Evolutionary conservation across 805 yeast genomes (phyloP).

Genomic region (Teunomyces gatunensis): DNA sequence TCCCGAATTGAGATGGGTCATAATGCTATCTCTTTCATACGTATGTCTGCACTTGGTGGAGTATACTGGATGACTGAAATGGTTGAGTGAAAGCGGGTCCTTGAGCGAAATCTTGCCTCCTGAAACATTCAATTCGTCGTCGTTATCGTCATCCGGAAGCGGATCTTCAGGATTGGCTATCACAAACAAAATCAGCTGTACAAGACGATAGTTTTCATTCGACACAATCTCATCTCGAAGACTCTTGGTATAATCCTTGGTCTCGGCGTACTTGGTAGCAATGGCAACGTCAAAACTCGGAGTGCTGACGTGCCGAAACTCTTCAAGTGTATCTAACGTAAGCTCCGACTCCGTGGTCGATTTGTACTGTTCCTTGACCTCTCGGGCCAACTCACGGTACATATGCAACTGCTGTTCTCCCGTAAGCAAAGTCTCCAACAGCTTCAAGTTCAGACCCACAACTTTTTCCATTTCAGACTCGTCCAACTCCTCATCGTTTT

Average conservation of each 20-base stretch:
- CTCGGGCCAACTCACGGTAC: conserved; percentile 5
- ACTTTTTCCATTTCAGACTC: not conserved
- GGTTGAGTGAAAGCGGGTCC: conserved; percentile 62
- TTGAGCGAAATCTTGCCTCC: conserved; percentile 70
- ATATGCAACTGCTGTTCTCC: conserved; percentile 6
- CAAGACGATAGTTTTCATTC: conserved; percentile 18
- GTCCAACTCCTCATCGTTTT: conserved; percentile 2
- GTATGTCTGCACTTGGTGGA: conserved; percentile 60
- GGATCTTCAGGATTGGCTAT: conserved; percentile 60
- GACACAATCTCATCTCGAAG: not conserved
- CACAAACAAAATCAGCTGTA: conserved; percentile 47
- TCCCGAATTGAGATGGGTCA: conserved; percentile 22
- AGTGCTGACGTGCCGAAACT: conserved; percentile 8
- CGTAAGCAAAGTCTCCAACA: conserved; percentile 6
- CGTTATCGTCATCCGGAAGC: conserved; percentile 50
- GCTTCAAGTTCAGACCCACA: not conserved
- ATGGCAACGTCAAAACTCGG: not conserved
- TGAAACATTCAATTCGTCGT: conserved; percentile 61
- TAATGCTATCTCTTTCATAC: conserved; percentile 51
- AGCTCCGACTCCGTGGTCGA: conserved; percentile 21
- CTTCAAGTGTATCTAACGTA: conserved; percentile 19
- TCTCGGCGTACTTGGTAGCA: not conserved
- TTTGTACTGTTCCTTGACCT: conserved; percentile 18
- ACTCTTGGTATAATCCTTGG: conserved; percentile 17
- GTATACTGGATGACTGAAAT: conserved; percentile 54